Base-by-base conservation (phyloP, 2,329 filamentous ascomycete species). In the Penicillium fuscoglaucum region DNA sequence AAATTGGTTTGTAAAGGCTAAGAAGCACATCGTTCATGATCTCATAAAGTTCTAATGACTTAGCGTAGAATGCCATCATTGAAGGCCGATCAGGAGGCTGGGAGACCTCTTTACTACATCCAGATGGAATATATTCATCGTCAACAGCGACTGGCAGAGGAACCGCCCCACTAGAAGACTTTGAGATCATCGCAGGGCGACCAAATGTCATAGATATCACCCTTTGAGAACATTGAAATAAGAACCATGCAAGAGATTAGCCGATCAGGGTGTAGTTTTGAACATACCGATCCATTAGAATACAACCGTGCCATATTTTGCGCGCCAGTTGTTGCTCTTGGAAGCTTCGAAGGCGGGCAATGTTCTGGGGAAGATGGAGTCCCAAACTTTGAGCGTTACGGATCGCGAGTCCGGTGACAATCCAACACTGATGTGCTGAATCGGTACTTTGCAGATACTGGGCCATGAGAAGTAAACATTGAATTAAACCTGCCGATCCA, bases 381-480 rank as follows among this genome's bases (percentile, higher is more conserved):
- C 79, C 80, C 3, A 82, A 56, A 0, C 79, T 77, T 50, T 82
- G 78, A 0, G 80, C 80, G 17, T 77, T 80, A 1, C 79, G 72
- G 17, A 82, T 75, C 0, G 79, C 79, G 4, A 78, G 69, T 0
- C 80, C 80, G 0, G 79, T 76, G 5, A 79, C 74, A 67, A 82
- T 80, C 80, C 80, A 83, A 1, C 78, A 81, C 57, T 80, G 76
- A 57, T 82, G 77, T 0, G 78, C 75, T 6, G 76, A 75, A 13
- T 79, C 75, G 0, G 80, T 82, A 46, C 80, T 80, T 44, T 82
- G 80, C 0, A 82, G 66, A 57, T 82, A 82, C 45, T 81, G 80
- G 12, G 76, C 78, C 59, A 80, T 79, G 6, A 82, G 67, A 0
- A 83, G 65, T 0, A 82, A 66, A 45, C 76, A 81, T 61, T 82